A percentile compares a stretch with the other conserved stretches of the same genome.
Conservation (phyloP, 1,284 basidiomycete species). For the Golubevia sp. region DNA sequence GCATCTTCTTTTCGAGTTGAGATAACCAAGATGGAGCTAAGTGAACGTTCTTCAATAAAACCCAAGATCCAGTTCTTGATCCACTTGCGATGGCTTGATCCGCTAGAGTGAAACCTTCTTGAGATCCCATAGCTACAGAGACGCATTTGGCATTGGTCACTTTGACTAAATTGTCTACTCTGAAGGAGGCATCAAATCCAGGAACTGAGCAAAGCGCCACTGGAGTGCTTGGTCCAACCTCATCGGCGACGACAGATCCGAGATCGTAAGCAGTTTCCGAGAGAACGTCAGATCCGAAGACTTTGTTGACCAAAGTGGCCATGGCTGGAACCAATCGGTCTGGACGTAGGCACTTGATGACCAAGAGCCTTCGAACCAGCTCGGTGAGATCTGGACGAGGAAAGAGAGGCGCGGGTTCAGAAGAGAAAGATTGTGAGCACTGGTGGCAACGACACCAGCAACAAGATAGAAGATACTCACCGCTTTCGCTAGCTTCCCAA, state of each 20-base stretch:
- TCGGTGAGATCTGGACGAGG: conserved; percentile 12
- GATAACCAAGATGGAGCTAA: conserved; percentile 54
- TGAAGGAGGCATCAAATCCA: conserved; percentile 54
- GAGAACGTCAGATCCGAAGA: conserved; percentile 43
- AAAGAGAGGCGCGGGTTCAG: not conserved
- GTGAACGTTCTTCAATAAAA: conserved; percentile 58
- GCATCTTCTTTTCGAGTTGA: conserved; percentile 54
- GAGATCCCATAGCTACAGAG: conserved; percentile 56
- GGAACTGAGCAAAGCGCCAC: conserved; percentile 54
- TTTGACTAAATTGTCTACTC: conserved; percentile 47
- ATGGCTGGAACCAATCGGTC: conserved; percentile 53
- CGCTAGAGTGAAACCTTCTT: conserved; percentile 49
- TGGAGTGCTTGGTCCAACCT: conserved; percentile 41
- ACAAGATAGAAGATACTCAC: conserved; percentile 2
- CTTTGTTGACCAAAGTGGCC: conserved; percentile 28
- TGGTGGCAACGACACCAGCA: not conserved
- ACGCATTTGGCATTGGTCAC: conserved; percentile 31
- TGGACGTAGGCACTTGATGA: conserved; percentile 51
- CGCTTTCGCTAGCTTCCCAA: conserved; percentile 15
- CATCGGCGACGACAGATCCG: conserved; percentile 31
- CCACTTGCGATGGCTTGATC: conserved; percentile 53
- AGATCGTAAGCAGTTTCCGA: conserved; percentile 25
- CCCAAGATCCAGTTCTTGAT: conserved; percentile 50
- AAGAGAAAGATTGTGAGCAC: not conserved
- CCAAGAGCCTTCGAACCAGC: conserved; percentile 39